A percentile compares a stretch with the other conserved stretches of the same genome.
These are phyloP conservation scores for Hypoxylon intermedium DNA, from an alignment of 495 filamentous ascomycete genomes.

Conservation along the genomic window DNA sequence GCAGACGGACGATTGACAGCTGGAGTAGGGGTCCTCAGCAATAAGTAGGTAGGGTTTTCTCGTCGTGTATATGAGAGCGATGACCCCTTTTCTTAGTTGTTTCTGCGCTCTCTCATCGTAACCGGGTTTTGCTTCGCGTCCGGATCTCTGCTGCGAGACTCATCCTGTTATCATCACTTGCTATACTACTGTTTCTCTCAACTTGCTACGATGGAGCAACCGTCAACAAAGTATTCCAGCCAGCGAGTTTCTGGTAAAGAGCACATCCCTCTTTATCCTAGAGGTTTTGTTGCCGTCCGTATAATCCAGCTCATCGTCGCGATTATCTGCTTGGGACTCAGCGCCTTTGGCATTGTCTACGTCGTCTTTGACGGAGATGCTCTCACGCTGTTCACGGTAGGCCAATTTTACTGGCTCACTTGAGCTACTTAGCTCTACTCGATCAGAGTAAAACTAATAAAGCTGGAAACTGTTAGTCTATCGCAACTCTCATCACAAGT, in stretches of 20 bases:
- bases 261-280: conserved; percentile 55
- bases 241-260: conserved; percentile 45
- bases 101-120: neutral
- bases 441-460: conserved; percentile 4
- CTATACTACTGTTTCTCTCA: neutral
- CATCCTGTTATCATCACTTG: neutral
- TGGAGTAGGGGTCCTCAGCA: conserved; percentile 1
- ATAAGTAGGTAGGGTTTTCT: conserved; percentile 1
- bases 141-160: neutral
- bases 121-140: neutral
- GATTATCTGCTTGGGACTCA: conserved; percentile 71
- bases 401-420: conserved; percentile 13
- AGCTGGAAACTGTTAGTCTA: conserved; percentile 38
- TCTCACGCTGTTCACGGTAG: conserved; percentile 53
- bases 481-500: conserved; percentile 49
- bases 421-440: too few species aligned
- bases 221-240: conserved; percentile 33
- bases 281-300: conserved; percentile 63
- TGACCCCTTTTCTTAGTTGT: neutral
- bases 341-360: conserved; percentile 63
- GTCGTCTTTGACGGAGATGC: conserved; percentile 40
- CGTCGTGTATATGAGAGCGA: conserved; percentile 14
- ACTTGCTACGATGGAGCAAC: conserved; percentile 25
- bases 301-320: conserved; percentile 67
- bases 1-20: neutral